Percentiles rank a stretch among this genome's conserved stretches.
Conservation (phyloP, 768 basidiomycete species). For the Amanita phalloides region DNA sequence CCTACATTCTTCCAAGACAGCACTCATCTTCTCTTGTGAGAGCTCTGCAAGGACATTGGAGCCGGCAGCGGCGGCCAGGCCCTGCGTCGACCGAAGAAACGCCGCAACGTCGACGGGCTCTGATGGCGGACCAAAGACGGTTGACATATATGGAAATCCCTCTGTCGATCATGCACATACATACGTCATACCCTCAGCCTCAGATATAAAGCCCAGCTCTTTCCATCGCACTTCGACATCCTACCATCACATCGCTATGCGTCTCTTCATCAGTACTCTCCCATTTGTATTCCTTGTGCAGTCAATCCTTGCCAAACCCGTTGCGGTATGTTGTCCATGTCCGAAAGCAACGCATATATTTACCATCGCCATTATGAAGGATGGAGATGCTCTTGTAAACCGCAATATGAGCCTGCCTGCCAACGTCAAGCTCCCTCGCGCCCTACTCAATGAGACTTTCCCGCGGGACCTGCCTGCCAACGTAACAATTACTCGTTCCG, state of each 20-base stretch:
- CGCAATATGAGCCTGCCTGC: too few species aligned
- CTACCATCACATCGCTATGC: constrained; percentile 2
- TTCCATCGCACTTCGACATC: not conserved
- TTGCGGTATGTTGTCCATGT: constrained; percentile 1
- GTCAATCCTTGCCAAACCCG: constrained; percentile 13
- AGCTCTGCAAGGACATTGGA: not conserved
- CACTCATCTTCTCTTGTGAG: constrained; percentile 3
- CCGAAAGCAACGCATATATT: not conserved
- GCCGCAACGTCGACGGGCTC: constrained; percentile 35
- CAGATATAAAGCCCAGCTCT: constrained; percentile 5
- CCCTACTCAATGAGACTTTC: not conserved
- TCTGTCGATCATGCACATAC: not conserved
- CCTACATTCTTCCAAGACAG: constrained; percentile 35
- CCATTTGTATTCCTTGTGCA: constrained; percentile 10
- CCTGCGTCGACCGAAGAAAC: constrained; percentile 28
- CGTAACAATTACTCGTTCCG: not conserved
- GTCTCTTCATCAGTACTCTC: constrained; percentile 6
- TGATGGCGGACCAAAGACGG: constrained; percentile 56
- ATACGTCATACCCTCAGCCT: constrained; percentile 9
- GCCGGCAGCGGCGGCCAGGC: constrained; percentile 4
- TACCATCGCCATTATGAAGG: not conserved
- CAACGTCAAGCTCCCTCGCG: not conserved
- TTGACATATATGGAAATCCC: constrained; percentile 23
- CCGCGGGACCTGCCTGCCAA: too few species aligned
- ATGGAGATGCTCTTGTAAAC: not conserved